A percentile compares a stretch with the other conserved stretches of the same genome.
These are phyloP conservation scores for Xanthoconium separans DNA, from an alignment of 1,284 basidiomycete species.

Conservation along the genomic window DNA sequence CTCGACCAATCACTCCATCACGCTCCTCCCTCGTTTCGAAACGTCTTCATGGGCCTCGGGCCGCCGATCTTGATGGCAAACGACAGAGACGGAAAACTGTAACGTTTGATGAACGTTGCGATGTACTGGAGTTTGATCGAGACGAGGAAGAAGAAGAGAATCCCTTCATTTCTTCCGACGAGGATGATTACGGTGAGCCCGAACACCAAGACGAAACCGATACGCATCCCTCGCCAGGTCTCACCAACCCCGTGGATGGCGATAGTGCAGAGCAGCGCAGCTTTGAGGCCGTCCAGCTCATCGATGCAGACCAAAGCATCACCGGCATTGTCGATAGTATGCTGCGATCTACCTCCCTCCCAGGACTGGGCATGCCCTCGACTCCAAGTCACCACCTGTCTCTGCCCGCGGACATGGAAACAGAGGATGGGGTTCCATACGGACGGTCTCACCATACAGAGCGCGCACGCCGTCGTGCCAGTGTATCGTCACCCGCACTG, in stretches of 20 bases:
- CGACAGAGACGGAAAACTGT: slow-evolving; percentile 75
- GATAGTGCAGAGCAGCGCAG: slow-evolving; percentile 22
- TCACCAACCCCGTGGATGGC: slow-evolving; percentile 14
- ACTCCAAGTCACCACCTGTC: slow-evolving; percentile 30
- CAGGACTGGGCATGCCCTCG: slow-evolving; percentile 30
- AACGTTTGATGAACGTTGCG: slow-evolving; percentile 82
- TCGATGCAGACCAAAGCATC: slow-evolving; percentile 56
- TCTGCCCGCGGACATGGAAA: slow-evolving; percentile 51
- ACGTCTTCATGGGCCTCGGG: slow-evolving; percentile 80
- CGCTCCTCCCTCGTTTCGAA: slow-evolving; percentile 79
- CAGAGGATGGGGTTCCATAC: slow-evolving; percentile 64
- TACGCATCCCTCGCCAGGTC: slow-evolving; percentile 15
- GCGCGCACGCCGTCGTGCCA: slow-evolving; percentile 36
- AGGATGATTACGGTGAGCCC: slow-evolving; percentile 34
- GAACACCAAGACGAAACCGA: slow-evolving; percentile 19
- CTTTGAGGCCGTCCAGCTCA: slow-evolving; percentile 20
- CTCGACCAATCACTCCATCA: slow-evolving; percentile 49
- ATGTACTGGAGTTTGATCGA: slow-evolving; percentile 84
- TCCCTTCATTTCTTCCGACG: slow-evolving; percentile 40
- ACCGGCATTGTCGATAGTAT: slow-evolving; percentile 64
- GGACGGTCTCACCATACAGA: slow-evolving; percentile 69
- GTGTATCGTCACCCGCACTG: slow-evolving; percentile 28
- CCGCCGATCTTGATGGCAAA: slow-evolving; percentile 47
- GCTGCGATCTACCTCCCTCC: slow-evolving; percentile 38
- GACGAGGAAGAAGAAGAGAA: slow-evolving; percentile 57